phyloP scores from a whole-genome alignment of 2,329 filamentous ascomycete genomes.

The Aspergillus terreus region DNA sequence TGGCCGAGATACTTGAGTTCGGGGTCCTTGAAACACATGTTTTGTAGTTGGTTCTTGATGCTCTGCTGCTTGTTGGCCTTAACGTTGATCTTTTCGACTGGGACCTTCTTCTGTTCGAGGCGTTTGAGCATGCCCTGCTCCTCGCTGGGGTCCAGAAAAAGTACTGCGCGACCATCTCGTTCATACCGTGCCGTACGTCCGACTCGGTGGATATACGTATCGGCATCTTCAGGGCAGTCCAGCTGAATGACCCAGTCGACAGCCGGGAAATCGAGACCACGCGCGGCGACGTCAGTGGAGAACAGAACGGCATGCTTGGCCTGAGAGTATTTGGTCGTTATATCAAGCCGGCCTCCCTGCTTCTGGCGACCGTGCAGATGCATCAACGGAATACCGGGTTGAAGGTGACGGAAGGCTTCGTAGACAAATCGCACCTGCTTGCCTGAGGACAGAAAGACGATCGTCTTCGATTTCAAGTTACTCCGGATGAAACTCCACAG shows the following conservation, averaged over 20 bases:
- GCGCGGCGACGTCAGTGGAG: constrained; percentile 89
- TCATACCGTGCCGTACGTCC: constrained; percentile 93
- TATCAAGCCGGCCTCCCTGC: constrained; percentile 80
- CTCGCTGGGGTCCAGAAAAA: constrained; percentile 90
- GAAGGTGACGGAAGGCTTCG: constrained; percentile 86
- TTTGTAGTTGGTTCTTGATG: constrained; percentile 80
- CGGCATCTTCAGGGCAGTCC: constrained; percentile 94
- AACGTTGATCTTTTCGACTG: constrained; percentile 80
- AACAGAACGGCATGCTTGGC: constrained; percentile 85
- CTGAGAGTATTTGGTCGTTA: constrained; percentile 76
- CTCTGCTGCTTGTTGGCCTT: constrained; percentile 84
- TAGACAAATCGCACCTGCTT: constrained; percentile 97
- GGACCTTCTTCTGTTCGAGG: constrained; percentile 84
- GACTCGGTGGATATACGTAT: constrained; percentile 96
- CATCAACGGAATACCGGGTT: constrained; percentile 87
- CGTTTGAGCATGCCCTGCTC: constrained; percentile 85
- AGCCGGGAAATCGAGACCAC: constrained; percentile 91
- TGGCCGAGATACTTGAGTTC: constrained; percentile 93
- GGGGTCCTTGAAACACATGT: constrained; percentile 92
- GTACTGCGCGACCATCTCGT: constrained; percentile 76
- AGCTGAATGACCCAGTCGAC: constrained; percentile 99
- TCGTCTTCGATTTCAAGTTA: constrained; percentile 88
- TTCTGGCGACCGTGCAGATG: constrained; percentile 95
- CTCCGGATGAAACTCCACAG: constrained; percentile 88
- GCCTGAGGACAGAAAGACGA: constrained; percentile 91